Conservation (phyloP, 1,284 basidiomycete genomes). For the Ganoderma resinaceum region DNA sequence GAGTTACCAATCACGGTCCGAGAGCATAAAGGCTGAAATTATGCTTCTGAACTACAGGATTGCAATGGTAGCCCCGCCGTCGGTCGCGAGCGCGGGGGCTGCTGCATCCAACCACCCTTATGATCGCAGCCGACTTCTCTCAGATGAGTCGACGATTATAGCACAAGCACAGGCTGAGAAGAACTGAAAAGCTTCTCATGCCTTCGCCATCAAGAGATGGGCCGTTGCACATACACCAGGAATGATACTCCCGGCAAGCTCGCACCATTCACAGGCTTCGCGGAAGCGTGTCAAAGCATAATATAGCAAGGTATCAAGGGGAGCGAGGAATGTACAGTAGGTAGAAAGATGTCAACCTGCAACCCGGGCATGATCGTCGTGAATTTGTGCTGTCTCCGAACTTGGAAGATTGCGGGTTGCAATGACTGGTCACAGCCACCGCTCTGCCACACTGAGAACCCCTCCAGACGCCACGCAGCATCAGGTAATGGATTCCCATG, state of each 20-base stretch:
- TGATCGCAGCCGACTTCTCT: not conserved
- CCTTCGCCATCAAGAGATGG: not conserved
- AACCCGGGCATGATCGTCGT: not conserved
- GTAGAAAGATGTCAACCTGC: not conserved
- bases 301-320: not conserved
- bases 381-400: not conserved
- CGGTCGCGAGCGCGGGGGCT: not conserved
- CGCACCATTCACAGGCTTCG: not conserved
- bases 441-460: not conserved
- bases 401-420: not conserved
- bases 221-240: not conserved
- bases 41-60: not conserved
- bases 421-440: not conserved
- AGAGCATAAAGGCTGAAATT: not conserved
- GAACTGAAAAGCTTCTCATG: not conserved
- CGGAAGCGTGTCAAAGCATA: no score
- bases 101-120: not conserved
- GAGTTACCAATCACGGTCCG: not conserved
- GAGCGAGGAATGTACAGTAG: not conserved
- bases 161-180: not conserved
- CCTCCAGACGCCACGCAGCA: not conserved
- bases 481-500: not conserved
- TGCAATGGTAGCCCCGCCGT: not conserved
- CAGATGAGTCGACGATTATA: not conserved
- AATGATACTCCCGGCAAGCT: not conserved